Evolutionary conservation across 306 rosid species (phyloP), one percentile per base, ranked within the genome.

Genomic region (Pyrus bretschneideri): DNA sequence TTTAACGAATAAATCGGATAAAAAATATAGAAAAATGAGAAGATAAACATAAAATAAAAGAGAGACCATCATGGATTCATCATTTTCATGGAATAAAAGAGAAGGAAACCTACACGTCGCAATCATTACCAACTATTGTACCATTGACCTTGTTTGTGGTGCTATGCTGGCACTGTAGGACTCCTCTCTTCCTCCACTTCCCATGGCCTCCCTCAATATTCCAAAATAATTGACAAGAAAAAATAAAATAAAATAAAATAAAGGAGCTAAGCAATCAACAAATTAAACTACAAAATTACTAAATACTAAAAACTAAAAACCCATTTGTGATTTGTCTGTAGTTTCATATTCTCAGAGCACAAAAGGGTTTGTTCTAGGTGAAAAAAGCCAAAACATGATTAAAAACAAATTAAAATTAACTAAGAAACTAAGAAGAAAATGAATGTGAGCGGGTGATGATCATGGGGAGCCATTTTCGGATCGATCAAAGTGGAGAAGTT

Each of bases 401-500:
- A 59, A 35, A 19, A 14, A 29, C 6, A 54, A 44, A 25, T n/a
- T n/a, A 55, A 55, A 72, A 14, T n/a, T 55, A 52, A 30, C n/a
- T 27, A 61, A 54, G 22, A 75, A 74, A 42, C 5, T 71, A 27
- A 12, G 22, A 23, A 74, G 67, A 61, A 49, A 40, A 75, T 64
- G 3, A 65, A 14, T 35, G 52, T 65, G 27, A 10, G 65, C 11
- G 51, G 9, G 27, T 8, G 27, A 29, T 21, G 68, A 64, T 88
- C 86, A 91, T 59, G 85, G 91, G 62, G 90, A 86, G 81, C 51
- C 83, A 75, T 79, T 92, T 79, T 83, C 78, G 82, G 97, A 84
- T 83, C 96, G 93, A 88, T 92, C 97, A 59, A 95, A 92, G 88
- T 92, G 97, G 60, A 95, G 98, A 75, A 95, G 97, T 82, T 89